These are phyloP conservation scores for Arthrobotrys sinensis DNA, from an alignment of 2,329 filamentous ascomycete genomes.

Conservation along the genomic window DNA sequence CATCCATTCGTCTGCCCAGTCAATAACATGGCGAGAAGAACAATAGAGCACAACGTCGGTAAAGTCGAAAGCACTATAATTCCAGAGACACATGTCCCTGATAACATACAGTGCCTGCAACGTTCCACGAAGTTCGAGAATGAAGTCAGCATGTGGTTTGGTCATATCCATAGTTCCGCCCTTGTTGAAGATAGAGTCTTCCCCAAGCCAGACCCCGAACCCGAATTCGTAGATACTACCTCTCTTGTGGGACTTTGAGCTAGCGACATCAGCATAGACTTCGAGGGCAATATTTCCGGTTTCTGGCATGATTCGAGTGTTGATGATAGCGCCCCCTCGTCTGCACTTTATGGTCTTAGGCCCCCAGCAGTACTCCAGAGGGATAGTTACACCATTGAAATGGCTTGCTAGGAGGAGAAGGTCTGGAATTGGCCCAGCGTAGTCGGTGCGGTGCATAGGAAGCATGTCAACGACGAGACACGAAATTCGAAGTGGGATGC, in stretches of 20 bases:
- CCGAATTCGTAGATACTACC: conserved; percentile 45
- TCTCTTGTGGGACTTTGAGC: conserved; percentile 40
- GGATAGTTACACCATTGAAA: conserved; percentile 44
- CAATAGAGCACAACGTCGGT: conserved; percentile 51
- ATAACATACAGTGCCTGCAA: conserved; percentile 44
- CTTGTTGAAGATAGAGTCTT: conserved; percentile 50
- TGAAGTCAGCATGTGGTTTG: conserved; percentile 15
- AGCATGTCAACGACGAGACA: conserved; percentile 46
- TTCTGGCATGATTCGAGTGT: conserved; percentile 38
- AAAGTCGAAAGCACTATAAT: conserved; percentile 53
- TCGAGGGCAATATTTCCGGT: conserved; percentile 43
- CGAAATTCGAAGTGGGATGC: conserved; percentile 49
- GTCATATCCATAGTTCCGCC: conserved; percentile 37
- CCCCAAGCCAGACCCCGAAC: conserved; percentile 44
- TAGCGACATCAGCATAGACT: conserved; percentile 47
- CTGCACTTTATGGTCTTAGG: neutral
- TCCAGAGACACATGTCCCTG: conserved; percentile 28
- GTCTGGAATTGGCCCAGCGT: conserved; percentile 17
- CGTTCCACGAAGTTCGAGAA: conserved; percentile 39
- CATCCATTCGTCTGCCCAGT: conserved; percentile 41
- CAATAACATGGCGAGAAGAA: conserved; percentile 35
- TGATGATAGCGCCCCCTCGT: neutral
- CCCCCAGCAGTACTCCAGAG: conserved; percentile 27
- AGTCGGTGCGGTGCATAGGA: conserved; percentile 34
- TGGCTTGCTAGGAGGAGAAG: conserved; percentile 37